Conservation (phyloP, 192 early-diverging fungal species). For the Dispira simplex region DNA sequence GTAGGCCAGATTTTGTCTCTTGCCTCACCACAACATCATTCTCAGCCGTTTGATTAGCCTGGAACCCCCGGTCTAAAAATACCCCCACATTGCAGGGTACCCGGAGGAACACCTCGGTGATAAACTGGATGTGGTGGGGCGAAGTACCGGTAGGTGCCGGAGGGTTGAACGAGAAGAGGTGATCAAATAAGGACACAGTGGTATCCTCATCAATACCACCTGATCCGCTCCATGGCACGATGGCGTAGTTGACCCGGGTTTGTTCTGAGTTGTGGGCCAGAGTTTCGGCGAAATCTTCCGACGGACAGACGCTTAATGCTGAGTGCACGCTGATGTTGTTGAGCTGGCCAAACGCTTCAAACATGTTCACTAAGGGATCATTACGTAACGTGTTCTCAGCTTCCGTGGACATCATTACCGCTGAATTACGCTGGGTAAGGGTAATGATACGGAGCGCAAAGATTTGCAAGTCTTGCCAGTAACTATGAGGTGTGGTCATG, state of each 20-base stretch:
- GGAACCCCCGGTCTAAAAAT: slow-evolving; percentile 57
- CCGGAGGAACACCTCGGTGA: slow-evolving; percentile 27
- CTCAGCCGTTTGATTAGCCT: neutral
- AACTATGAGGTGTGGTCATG: slow-evolving; percentile 8
- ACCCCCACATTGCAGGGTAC: slow-evolving; percentile 31
- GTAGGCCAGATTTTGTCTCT: too few relatives aligned
- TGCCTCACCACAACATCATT: too few relatives aligned
- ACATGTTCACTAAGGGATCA: slow-evolving; percentile 69
- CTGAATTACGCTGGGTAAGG: slow-evolving; percentile 63
- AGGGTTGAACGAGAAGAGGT: slow-evolving; percentile 12
- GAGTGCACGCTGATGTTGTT: slow-evolving; percentile 47
- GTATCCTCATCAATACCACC: slow-evolving; percentile 10
- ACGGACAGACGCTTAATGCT: slow-evolving; percentile 36
- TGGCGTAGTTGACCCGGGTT: slow-evolving; percentile 39
- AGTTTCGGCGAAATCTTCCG: slow-evolving; percentile 50
- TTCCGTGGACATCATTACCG: slow-evolving; percentile 61
- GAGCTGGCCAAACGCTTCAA: slow-evolving; percentile 66
- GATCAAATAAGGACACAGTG: neutral
- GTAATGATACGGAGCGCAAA: slow-evolving; percentile 66
- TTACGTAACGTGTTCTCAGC: slow-evolving; percentile 34
- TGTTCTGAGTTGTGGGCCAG: slow-evolving; percentile 36
- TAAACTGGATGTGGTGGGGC: slow-evolving; percentile 30
- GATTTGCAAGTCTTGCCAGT: slow-evolving; percentile 14
- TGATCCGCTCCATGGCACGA: slow-evolving; percentile 46
- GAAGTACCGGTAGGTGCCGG: slow-evolving; percentile 14